Evolutionary conservation across 441 rosid species (phyloP).

Genomic region (Flueggea neowawraea): DNA sequence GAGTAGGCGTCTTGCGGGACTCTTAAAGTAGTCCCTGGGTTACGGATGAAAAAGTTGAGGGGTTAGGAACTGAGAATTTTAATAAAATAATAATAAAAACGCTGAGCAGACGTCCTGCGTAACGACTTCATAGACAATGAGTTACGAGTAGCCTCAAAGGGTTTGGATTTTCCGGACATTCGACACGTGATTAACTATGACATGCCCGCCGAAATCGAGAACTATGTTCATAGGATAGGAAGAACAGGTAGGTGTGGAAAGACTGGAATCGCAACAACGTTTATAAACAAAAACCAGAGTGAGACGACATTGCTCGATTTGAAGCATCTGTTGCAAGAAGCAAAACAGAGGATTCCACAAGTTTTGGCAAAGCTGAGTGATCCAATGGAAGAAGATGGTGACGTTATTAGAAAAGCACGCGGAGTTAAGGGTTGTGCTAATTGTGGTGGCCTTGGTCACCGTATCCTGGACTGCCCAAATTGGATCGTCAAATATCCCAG

Average conservation of each 20-base stretch:
- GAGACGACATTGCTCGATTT: constrained; percentile 83
- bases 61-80: too few relatives aligned
- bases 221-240: constrained; percentile 90
- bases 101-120: too few relatives aligned
- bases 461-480: constrained; percentile 78
- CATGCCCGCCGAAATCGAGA: constrained; percentile 93
- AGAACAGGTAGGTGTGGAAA: constrained; percentile 92
- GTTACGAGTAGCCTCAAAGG: constrained; percentile 98
- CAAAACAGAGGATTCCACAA: constrained; percentile 92
- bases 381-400: constrained; percentile 46
- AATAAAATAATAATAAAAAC: too few relatives aligned
- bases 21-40: too few relatives aligned
- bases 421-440: constrained; percentile 95
- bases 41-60: too few relatives aligned
- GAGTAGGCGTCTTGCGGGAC: too few relatives aligned
- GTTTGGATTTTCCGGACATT: constrained; percentile 91
- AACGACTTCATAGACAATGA: too few relatives aligned
- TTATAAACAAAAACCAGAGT: constrained; percentile 92
- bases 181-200: constrained; percentile 94
- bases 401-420: constrained; percentile 28
- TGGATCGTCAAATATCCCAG: constrained; percentile 73
- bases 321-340: constrained; percentile 92
- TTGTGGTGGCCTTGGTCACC: constrained; percentile 94
- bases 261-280: constrained; percentile 96
- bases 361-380: constrained; percentile 79